phyloP scores from a whole-genome alignment of 2,329 filamentous ascomycete species.

The Talaromyces sp. region DNA sequence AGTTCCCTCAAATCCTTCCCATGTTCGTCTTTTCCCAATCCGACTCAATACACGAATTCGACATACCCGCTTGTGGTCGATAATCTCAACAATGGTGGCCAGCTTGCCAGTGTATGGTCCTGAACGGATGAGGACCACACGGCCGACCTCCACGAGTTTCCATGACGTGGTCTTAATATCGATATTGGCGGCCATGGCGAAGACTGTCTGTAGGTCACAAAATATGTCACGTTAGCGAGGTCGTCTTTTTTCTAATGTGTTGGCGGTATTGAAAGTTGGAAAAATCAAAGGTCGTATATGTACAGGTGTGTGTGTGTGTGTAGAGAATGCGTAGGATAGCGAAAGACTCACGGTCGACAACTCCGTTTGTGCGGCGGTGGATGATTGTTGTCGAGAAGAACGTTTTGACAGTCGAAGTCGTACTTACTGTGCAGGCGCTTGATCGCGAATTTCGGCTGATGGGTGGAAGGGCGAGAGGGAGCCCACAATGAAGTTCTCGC shows the following conservation, averaged over 20 bases:
- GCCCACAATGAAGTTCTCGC: slow-evolving; percentile 37
- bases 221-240: background rate
- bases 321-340: background rate
- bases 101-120: slow-evolving; percentile 79
- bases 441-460: slow-evolving; percentile 38
- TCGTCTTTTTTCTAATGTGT: background rate
- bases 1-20: background rate
- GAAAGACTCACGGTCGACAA: slow-evolving; percentile 40
- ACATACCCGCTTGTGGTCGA: slow-evolving; percentile 99
- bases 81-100: slow-evolving; percentile 95
- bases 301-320: background rate
- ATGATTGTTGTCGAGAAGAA: slow-evolving; percentile 38
- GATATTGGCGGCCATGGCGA: slow-evolving; percentile 78
- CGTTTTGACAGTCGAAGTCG: slow-evolving; percentile 24
- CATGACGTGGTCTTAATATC: slow-evolving; percentile 76
- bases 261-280: background rate
- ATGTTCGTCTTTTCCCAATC: background rate
- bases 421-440: slow-evolving; percentile 25
- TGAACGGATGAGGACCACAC: slow-evolving; percentile 85
- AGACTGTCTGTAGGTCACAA: slow-evolving; percentile 47
- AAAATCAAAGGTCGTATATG: background rate
- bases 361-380: slow-evolving; percentile 32
- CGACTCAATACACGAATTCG: background rate
- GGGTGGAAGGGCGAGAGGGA: slow-evolving; percentile 15
- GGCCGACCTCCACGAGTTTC: slow-evolving; percentile 98